Evolutionary conservation across 2,329 filamentous ascomycete species (phyloP).

Genomic region (Gnomoniopsis sp.): DNA sequence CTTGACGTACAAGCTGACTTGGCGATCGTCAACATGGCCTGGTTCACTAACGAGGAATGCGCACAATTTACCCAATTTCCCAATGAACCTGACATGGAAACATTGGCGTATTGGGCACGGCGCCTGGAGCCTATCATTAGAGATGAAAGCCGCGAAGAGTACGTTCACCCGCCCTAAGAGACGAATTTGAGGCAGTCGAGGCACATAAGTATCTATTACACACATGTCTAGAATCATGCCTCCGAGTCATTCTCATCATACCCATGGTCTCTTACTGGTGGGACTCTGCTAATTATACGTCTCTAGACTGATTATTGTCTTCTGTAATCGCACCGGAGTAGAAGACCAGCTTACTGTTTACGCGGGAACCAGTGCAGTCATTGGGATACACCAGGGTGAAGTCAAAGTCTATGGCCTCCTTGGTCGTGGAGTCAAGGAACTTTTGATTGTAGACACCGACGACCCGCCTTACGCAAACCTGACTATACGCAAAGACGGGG

Average conservation of each 20-base stretch:
- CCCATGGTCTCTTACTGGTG: neutral
- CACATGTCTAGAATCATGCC: too few relatives aligned
- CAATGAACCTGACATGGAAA: slow-evolving; percentile 56
- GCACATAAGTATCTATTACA: too few relatives aligned
- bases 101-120: slow-evolving; percentile 62
- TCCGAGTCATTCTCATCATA: neutral
- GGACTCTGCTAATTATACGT: neutral
- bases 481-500: slow-evolving; percentile 23
- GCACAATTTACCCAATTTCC: slow-evolving; percentile 37
- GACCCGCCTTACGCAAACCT: slow-evolving; percentile 30
- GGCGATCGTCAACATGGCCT: slow-evolving; percentile 73
- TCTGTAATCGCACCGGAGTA: slow-evolving; percentile 60
- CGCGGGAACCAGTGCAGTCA: slow-evolving; percentile 60
- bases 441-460: slow-evolving; percentile 56
- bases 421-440: slow-evolving; percentile 57
- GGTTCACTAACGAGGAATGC: slow-evolving; percentile 53
- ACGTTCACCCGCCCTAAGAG: too few relatives aligned
- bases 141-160: slow-evolving; percentile 40
- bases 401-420: slow-evolving; percentile 59
- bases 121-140: slow-evolving; percentile 54
- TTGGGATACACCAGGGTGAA: slow-evolving; percentile 54
- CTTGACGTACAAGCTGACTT: slow-evolving; percentile 55
- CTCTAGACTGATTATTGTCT: slow-evolving; percentile 48
- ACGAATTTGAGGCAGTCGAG: too few relatives aligned
- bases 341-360: slow-evolving; percentile 57